Base-by-base conservation (phyloP, 1,139 yeast species). In the Meyerozyma smithsonii region DNA sequence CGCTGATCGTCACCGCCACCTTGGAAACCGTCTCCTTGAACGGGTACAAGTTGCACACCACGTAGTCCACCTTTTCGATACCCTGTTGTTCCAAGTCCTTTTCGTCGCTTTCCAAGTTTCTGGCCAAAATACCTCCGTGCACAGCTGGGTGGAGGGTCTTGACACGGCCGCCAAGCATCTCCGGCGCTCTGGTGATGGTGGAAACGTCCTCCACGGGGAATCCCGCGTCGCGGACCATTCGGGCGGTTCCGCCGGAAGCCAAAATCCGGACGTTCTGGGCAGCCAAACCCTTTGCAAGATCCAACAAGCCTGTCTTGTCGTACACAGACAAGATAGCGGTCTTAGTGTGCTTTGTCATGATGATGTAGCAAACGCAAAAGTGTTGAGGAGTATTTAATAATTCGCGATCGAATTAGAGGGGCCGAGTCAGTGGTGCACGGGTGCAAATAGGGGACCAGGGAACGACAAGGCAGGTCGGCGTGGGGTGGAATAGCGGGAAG, bases 111-210 rank as follows among this genome's bases (percentile, higher is more conserved):
- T 85, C 95, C 60, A 86, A 75, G 69, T 92, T 79, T 71, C 97
- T 81, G 41, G 98, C 97, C 53, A 92, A 77, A 55, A 92, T 92
- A 72, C 97, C 98, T 52, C 96, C 98, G 63, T 92, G 98, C 45
- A 92, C 96, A 36, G 97, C 97, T 33, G 98, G 98, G 64, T 92
- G 98, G 56, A 92, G 76, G 44, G 98, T 92, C 74, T 92, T 92
- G 55, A 92, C 98, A 69, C 98, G 80, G 47, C 98, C 98, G 44
- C 97, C 96, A 53, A 92, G 77, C 96, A 92, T 92, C 68, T 92
- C 98, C 40, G 98, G 98, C 28, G 97, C 97, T 59, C 89, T 95
- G 38, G 98, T 92, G 61, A 92, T 88, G 45, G 94, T 66, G 39
- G 95, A 83, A 41, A 92, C 97, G 59, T 92, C 98, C 12, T 89